Evolutionary conservation across 1,284 basidiomycete genomes (phyloP).

Genomic region (Cystobasidium sp.): DNA sequence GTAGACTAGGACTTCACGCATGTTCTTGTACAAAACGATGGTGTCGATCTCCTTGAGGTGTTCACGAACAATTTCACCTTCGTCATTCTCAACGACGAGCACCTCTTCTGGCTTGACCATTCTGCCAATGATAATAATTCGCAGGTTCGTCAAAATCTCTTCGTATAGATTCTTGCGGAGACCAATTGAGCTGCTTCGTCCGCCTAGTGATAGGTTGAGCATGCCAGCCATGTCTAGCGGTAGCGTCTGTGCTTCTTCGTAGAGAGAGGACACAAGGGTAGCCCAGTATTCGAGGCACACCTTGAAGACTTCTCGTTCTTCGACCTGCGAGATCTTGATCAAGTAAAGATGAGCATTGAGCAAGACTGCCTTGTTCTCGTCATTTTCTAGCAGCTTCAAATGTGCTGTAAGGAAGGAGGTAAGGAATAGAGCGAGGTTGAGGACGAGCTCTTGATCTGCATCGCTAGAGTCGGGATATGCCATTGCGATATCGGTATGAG

Average conservation of each 20-base stretch:
- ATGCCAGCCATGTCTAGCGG: conserved; percentile 81
- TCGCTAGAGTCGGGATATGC: conserved; percentile 91
- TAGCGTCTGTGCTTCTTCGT: conserved; percentile 91
- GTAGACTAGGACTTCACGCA: conserved; percentile 87
- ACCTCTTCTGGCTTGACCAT: conserved; percentile 99
- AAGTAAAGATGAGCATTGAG: conserved; percentile 97
- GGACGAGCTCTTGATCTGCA: conserved; percentile 93
- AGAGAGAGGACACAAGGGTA: conserved; percentile 97
- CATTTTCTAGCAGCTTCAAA: conserved; percentile 88
- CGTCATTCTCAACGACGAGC: conserved; percentile 97
- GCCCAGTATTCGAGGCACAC: conserved; percentile 99
- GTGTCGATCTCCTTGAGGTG: conserved; percentile 99
- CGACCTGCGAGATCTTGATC: conserved; percentile 97
- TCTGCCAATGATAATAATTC: conserved; percentile 95
- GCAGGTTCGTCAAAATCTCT: conserved; percentile 91
- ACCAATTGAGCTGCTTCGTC: conserved; percentile 59
- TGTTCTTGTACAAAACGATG: conserved; percentile 97
- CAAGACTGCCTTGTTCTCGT: conserved; percentile 87
- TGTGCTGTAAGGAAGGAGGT: conserved; percentile 91
- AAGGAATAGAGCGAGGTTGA: conserved; percentile 95
- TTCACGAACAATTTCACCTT: conserved; percentile 98
- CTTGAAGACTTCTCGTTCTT: conserved; percentile 99
- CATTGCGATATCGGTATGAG: conserved; percentile 87
- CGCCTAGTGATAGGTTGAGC: conserved; percentile 71
- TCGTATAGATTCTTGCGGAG: conserved; percentile 92